Conservation (phyloP, 140 eudicot genomes). For the Senecio squalidus region DNA sequence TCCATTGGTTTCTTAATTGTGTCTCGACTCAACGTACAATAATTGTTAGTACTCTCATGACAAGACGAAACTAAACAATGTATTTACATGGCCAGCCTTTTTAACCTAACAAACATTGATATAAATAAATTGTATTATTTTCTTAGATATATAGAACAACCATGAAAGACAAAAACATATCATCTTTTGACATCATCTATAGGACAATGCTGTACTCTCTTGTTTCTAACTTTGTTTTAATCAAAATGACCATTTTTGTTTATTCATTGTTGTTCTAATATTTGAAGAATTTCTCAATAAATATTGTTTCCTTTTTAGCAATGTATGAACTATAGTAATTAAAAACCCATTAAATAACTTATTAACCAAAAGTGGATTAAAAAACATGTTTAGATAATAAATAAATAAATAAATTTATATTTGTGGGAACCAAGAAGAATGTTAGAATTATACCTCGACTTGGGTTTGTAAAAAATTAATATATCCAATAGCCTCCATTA, state of each 20-base stretch:
- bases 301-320: neutral
- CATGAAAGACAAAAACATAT: neutral
- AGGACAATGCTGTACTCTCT: neutral
- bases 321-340: too few relatives aligned
- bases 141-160: too few relatives aligned
- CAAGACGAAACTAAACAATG: neutral
- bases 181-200: neutral
- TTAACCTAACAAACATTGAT: too few relatives aligned
- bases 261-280: too few relatives aligned
- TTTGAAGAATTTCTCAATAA: too few relatives aligned
- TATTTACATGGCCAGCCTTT: too few relatives aligned
- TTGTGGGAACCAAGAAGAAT: conserved; percentile 30
- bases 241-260: too few relatives aligned
- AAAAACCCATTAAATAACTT: too few relatives aligned
- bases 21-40: too few relatives aligned
- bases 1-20: neutral
- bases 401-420: neutral
- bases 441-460: conserved; percentile 70
- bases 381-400: neutral
- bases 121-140: too few relatives aligned
- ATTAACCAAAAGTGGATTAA: neutral
- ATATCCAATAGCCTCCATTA: conserved; percentile 95
- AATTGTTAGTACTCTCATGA: neutral
- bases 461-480: conserved; percentile 93
- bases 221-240: too few relatives aligned